These are phyloP conservation scores for Talaromyces atroroseus DNA, from an alignment of 2,329 filamentous ascomycete genomes.

Conservation along the genomic window DNA sequence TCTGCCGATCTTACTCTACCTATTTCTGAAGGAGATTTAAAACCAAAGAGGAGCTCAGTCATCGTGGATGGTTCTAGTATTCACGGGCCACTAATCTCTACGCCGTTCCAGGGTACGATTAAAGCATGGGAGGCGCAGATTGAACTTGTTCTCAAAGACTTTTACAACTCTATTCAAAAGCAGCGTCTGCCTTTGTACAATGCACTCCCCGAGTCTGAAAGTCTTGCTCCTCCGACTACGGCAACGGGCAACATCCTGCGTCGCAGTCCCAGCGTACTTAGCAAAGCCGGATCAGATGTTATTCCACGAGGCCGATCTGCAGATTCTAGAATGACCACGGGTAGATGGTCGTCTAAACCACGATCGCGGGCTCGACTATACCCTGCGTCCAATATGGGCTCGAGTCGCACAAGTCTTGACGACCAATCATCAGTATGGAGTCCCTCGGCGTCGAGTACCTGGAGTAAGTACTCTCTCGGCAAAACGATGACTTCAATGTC, in stretches of 20 bases:
- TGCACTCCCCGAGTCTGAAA: conserved; percentile 46
- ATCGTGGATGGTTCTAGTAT: conserved; percentile 19
- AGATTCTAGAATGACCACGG: conserved; percentile 59
- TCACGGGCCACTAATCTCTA: conserved; percentile 67
- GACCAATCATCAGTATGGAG: conserved; percentile 88
- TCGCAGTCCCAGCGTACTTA: conserved; percentile 82
- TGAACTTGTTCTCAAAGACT: conserved; percentile 84
- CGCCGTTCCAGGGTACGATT: conserved; percentile 67
- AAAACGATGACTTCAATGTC: conserved; percentile 89
- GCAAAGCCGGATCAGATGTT: conserved; percentile 81
- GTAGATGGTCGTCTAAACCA: conserved; percentile 79
- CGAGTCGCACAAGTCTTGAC: conserved; percentile 89
- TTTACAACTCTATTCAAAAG: conserved; percentile 83
- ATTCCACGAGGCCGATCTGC: conserved; percentile 65
- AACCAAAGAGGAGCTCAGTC: conserved; percentile 10
- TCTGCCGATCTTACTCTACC: conserved; percentile 8
- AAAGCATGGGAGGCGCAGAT: conserved; percentile 84
- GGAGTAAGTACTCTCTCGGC: conserved; percentile 89
- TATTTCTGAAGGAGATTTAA: conserved; percentile 11
- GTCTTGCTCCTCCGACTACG: conserved; percentile 17
- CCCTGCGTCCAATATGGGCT: conserved; percentile 73
- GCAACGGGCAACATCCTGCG: conserved; percentile 57
- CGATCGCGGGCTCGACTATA: conserved; percentile 73
- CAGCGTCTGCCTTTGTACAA: conserved; percentile 83
- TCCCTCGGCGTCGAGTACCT: conserved; percentile 83